Conservation (phyloP, 1,284 basidiomycete species). For the Gastroboletus turbinatus region DNA sequence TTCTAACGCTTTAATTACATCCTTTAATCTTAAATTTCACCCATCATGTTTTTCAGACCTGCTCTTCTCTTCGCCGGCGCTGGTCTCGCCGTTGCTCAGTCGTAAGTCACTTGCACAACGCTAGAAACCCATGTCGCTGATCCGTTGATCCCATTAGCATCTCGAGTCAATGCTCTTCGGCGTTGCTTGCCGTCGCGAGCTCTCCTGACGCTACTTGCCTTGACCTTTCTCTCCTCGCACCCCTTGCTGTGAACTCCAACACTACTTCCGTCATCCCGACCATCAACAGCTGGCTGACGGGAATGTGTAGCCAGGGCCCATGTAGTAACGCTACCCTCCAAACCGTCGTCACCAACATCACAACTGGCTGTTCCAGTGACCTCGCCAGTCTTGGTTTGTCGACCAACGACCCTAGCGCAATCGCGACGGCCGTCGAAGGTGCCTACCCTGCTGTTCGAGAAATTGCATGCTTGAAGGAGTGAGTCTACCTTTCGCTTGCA, state of each 20-base stretch:
- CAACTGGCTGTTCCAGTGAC: conserved; percentile 52
- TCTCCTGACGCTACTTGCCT: conserved; percentile 54
- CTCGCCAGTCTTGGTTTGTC: conserved; percentile 36
- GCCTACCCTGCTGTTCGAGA: conserved; percentile 52
- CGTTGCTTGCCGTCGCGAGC: conserved; percentile 42
- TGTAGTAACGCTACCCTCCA: conserved; percentile 57
- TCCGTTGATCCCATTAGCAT: conserved; percentile 5
- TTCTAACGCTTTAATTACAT: background rate
- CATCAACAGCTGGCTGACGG: conserved; percentile 57
- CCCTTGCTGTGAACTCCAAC: conserved; percentile 40
- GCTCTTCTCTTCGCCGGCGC: conserved; percentile 38
- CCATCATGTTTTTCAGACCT: conserved; percentile 30
- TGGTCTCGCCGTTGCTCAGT: conserved; percentile 44
- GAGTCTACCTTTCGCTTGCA: conserved; percentile 25
- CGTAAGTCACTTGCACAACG: conserved; percentile 35
- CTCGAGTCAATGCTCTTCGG: conserved; percentile 31
- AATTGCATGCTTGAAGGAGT: conserved; percentile 58
- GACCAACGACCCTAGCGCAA: background rate
- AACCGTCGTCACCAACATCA: conserved; percentile 42
- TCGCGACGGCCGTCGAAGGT: conserved; percentile 34
- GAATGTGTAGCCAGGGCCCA: conserved; percentile 50
- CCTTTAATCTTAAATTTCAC: background rate
- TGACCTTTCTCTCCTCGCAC: conserved; percentile 46
- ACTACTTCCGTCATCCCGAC: conserved; percentile 48
- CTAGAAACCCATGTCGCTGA: conserved; percentile 11